Evolutionary conservation across 148 eudicot genomes (phyloP), one percentile per base, ranked within the genome.

Genomic region (Pharnaceum exiguum): DNA sequence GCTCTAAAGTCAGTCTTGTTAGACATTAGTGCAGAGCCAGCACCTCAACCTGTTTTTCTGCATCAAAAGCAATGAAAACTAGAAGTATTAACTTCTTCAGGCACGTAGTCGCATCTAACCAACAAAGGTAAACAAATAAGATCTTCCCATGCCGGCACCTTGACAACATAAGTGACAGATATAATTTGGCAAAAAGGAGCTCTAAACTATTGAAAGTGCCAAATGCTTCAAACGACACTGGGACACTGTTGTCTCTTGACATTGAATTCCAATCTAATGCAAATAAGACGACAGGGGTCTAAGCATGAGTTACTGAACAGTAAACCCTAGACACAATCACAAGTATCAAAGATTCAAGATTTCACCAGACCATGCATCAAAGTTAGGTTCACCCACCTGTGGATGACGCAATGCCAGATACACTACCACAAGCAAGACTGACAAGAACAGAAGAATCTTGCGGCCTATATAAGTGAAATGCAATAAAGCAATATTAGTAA

Each of bases 351-450:
- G 17, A 17, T n/a, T n/a, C n/a, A n/a, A n/a, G n/a, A n/a, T n/a
- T n/a, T 21, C n/a, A 60, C 49, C 23, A 37, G 57, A 26, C 7
- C 37, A 31, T 38, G 27, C 42, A 40, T 40, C 49, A 68, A 57
- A 62, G 50, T 65, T 70, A 31, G n/a, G 40, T 42, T 68, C 29
- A 71, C 93, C 69, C 68, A 93, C 98, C 96, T 70, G 95, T 73
- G 33, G 99, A 93, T 44, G 99, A 81, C 17, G 91, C 99, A 60
- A 93, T 78, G 66, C 99, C 99, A 51, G 99, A 83, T 60, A 93
- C 55, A 68, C 99, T 85, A 68, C 99, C 99, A 83, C 95, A 93
- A 55, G 89, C 95, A 65, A 93, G 96, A 83, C 99, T 83, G 63
- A 86, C 85, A 24, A 85, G 72, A 47, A 69, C 83, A 55, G 71